phyloP scores from a whole-genome alignment of 352 stramenopile species.

The Halophytophthora polymorphica region DNA sequence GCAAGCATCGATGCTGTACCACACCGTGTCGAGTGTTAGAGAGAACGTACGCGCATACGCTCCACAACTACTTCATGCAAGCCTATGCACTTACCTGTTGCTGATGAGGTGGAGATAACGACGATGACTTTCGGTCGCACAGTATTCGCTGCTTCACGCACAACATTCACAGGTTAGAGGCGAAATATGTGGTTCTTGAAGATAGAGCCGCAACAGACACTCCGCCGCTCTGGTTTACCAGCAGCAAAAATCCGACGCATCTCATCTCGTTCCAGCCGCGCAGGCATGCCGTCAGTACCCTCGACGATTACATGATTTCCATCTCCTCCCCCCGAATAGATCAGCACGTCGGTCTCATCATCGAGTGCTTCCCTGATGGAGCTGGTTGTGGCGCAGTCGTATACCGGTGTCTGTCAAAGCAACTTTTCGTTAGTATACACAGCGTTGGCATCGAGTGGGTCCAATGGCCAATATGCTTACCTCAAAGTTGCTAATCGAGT shows the following conservation, averaged over 20 bases:
- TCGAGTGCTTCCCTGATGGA: constrained; percentile 30
- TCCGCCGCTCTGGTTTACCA: constrained; percentile 21
- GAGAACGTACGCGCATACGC: not conserved
- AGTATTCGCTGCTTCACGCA: constrained; percentile 11
- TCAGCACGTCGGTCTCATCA: constrained; percentile 29
- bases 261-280: constrained; percentile 26
- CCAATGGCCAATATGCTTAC: constrained; percentile 17
- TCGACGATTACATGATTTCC: constrained; percentile 34
- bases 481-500: constrained; percentile 36
- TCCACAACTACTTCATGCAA: not conserved
- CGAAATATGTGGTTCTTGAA: too few species aligned
- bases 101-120: constrained; percentile 26
- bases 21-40: not conserved
- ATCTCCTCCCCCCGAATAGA: constrained; percentile 41
- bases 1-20: constrained; percentile 49
- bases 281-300: constrained; percentile 28
- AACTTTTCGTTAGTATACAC: not conserved
- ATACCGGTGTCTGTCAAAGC: constrained; percentile 24
- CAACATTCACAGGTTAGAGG: not conserved
- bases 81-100: constrained; percentile 22
- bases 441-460: not conserved
- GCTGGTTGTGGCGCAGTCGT: constrained; percentile 27
- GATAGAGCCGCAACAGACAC: not conserved
- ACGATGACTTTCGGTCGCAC: constrained; percentile 29
- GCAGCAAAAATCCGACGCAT: constrained; percentile 23